Evolutionary conservation across 2,329 filamentous ascomycete species (phyloP), one percentile per base, ranked within the genome.

Genomic region (Aspergillus sp.): DNA sequence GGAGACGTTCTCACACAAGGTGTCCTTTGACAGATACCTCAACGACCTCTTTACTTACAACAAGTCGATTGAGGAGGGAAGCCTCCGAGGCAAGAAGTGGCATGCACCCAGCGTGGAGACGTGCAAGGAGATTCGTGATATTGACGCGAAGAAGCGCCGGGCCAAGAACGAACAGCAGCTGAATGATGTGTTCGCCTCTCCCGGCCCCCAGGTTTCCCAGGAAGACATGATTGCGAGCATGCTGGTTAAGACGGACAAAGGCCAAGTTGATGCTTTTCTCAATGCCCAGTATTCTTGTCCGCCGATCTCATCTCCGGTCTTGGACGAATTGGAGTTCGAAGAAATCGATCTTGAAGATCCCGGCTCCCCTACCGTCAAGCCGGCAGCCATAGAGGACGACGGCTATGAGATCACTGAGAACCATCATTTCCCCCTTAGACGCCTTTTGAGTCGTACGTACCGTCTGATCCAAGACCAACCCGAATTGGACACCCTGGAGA

Each of bases 1-100:
- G 45, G 44, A 52, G 33, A 44, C 44, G 9, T 51, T 49, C 41
- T 47, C 38, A 30, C 44, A 45, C 39, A 53, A 52, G 7, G 39
- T 44, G 8, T 47, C 36, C 4, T 46, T 52, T 10, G 51, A 56
- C 30, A 50, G 52, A 29, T 55, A 53, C 42, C 52, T 51, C 41
- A 55, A 52, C 39, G 57, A 59, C 34, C 49, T 61, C 26, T 59
- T 55, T 42, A 55, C 48, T 1, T 57, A 57, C 42, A 44, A 51
- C 33, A 49, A 57, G 39, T 58, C 56, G 6, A 42, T 46, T 10
- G 45, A 53, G 7, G 39, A 41, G 8, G 53, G 47, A 10, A 56
- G 50, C 33, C 34, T 56, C 43, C 43, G 46, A 12, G 48, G 42
- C 5, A 39, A 41, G 29, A 9, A 41, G 5, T 57, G 53, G 53